phyloP scores from a whole-genome alignment of 306 rosid species.

The Dryas octopetala region DNA sequence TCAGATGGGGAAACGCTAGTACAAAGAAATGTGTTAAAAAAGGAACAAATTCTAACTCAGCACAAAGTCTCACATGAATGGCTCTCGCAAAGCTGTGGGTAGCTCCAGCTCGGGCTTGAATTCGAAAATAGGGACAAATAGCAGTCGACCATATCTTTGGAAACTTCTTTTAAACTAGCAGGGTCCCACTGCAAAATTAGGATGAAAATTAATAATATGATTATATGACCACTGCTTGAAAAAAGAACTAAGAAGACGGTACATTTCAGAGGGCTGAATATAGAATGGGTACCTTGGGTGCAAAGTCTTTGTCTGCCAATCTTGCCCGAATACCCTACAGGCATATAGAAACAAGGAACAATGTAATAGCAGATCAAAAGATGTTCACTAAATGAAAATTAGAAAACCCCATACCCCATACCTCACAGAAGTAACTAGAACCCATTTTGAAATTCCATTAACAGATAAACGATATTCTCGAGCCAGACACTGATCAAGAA shows the following conservation, averaged over 20 bases:
- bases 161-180: constrained; percentile 60
- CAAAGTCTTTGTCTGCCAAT: constrained; percentile 82
- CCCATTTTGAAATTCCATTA: constrained; percentile 48
- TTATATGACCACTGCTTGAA: background rate
- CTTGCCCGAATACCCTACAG: constrained; percentile 83
- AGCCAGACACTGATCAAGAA: constrained; percentile 79
- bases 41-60: no score
- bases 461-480: constrained; percentile 80
- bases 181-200: constrained; percentile 82
- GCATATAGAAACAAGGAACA: constrained; percentile 13
- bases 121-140: constrained; percentile 59
- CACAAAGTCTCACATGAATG: constrained; percentile 48
- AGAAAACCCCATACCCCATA: constrained; percentile 28
- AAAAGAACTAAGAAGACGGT: background rate
- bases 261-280: background rate
- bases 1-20: background rate
- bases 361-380: constrained; percentile 12
- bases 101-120: constrained; percentile 63
- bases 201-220: constrained; percentile 5
- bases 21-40: background rate
- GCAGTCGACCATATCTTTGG: constrained; percentile 78
- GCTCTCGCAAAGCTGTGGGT: constrained; percentile 77
- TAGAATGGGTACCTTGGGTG: constrained; percentile 66
- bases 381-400: constrained; percentile 2
- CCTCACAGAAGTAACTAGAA: constrained; percentile 81